Percentiles rank a stretch among this genome's conserved stretches.
Conservation (phyloP, 1,139 yeast genomes). For the Sugiyamaella neomexicana region DNA sequence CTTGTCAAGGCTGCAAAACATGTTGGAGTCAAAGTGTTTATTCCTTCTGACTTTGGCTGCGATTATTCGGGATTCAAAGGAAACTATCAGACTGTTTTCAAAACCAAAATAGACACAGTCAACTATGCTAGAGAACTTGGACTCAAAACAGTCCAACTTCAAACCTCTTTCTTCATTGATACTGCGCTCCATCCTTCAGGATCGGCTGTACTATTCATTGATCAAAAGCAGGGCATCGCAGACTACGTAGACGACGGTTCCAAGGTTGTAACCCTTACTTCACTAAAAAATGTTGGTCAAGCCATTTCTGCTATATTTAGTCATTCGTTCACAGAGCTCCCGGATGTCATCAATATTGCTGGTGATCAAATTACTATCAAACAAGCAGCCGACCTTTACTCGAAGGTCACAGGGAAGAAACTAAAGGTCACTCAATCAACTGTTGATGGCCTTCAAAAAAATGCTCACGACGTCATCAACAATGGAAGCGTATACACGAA, state of each 20-base stretch:
- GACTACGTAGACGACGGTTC: conserved; percentile 38
- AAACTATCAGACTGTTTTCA: conserved; percentile 20
- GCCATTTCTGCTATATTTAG: conserved; percentile 48
- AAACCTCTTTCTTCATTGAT: conserved; percentile 48
- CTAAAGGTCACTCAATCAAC: conserved; percentile 40
- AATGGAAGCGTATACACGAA: neutral
- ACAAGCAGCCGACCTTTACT: conserved; percentile 47
- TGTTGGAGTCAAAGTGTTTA: conserved; percentile 52
- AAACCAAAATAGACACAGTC: conserved; percentile 45
- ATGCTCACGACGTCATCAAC: neutral
- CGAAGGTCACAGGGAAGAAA: conserved; percentile 44
- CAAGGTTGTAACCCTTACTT: conserved; percentile 41
- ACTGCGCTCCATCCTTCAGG: conserved; percentile 29
- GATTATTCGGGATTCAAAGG: conserved; percentile 40
- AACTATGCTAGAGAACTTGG: conserved; percentile 48
- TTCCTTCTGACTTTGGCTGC: conserved; percentile 65
- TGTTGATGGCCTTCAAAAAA: conserved; percentile 33
- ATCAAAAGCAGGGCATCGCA: conserved; percentile 40
- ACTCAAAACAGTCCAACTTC: conserved; percentile 53
- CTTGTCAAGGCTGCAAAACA: conserved; percentile 42
- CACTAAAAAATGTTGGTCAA: conserved; percentile 52
- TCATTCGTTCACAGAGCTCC: conserved; percentile 44
- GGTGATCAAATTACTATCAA: conserved; percentile 47
- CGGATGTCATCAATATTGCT: conserved; percentile 49
- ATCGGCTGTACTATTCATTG: conserved; percentile 10